A percentile compares a stretch with the other conserved stretches of the same genome.
Conservation (phyloP, 2,329 filamentous ascomycete species). For the Fulvia fulva region DNA sequence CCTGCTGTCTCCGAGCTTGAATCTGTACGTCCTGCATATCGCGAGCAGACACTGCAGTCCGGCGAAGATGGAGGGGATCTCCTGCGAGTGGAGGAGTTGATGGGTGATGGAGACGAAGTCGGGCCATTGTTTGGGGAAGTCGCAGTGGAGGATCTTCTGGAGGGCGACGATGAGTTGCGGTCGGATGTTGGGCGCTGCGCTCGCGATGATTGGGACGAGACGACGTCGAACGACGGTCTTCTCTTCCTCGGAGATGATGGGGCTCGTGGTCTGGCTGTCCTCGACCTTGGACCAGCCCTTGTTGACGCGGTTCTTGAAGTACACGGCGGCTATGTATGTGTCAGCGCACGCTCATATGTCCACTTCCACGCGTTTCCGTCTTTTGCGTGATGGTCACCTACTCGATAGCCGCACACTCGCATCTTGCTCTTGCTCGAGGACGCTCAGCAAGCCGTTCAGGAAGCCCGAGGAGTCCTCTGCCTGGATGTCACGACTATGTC, state of each 20-base stretch:
- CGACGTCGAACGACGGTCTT: constrained; percentile 83
- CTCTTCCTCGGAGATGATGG: constrained; percentile 80
- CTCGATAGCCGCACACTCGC: constrained; percentile 80
- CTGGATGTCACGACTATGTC: constrained; percentile 45
- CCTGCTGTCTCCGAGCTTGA: constrained; percentile 79
- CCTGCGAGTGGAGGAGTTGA: constrained; percentile 80
- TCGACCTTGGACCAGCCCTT: constrained; percentile 82
- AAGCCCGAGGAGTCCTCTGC: constrained; percentile 89
- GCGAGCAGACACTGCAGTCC: constrained; percentile 91
- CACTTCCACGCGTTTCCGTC: background rate
- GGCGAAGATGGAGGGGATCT: constrained; percentile 81
- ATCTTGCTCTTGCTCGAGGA: constrained; percentile 85
- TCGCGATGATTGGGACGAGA: constrained; percentile 81
- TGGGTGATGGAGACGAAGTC: constrained; percentile 90
- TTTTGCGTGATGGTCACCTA: constrained; percentile 44
- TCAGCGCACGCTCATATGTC: constrained; percentile 7
- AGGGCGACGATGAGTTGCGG: constrained; percentile 91
- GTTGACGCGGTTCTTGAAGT: constrained; percentile 95
- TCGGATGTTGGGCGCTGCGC: constrained; percentile 69
- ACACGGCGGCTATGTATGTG: constrained; percentile 71
- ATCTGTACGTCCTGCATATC: constrained; percentile 92
- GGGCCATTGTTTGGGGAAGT: constrained; percentile 93
- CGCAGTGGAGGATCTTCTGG: constrained; percentile 91
- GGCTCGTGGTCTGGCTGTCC: constrained; percentile 53
- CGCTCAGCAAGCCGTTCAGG: constrained; percentile 82